These are phyloP conservation scores for Delitschia confertaspora DNA, from an alignment of 495 filamentous ascomycete species.

Conservation along the genomic window DNA sequence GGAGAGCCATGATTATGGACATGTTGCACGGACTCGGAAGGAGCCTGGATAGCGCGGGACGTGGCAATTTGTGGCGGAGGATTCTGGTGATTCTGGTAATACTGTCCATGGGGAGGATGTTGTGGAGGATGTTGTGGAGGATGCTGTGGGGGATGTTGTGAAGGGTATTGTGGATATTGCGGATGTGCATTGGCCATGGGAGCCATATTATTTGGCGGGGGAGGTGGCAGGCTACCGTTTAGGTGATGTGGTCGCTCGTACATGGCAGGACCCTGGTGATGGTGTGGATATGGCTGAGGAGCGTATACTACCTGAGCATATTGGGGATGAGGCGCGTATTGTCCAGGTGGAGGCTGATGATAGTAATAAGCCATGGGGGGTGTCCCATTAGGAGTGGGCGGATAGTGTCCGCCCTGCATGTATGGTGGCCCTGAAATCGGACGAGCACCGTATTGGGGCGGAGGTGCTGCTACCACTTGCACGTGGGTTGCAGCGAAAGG, in stretches of 20 bases:
- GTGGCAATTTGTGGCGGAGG: not conserved
- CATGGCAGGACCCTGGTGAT: conserved; percentile 20
- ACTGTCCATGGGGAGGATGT: conserved; percentile 2
- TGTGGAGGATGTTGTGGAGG: conserved; percentile 10
- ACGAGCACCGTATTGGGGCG: conserved; percentile 18
- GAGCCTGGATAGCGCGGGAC: not conserved
- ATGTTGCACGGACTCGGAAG: not conserved
- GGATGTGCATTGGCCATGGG: conserved; percentile 2
- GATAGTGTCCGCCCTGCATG: not conserved
- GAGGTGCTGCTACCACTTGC: conserved; percentile 38
- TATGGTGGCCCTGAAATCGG: conserved; percentile 2
- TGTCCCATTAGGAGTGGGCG: conserved; percentile 17
- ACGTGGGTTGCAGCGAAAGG: conserved; percentile 46
- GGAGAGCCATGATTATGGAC: conserved; percentile 1
- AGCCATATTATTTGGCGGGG: conserved; percentile 23
- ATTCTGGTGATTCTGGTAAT: conserved; percentile 1
- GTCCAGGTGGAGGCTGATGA: conserved; percentile 2
- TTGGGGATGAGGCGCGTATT: conserved; percentile 23
- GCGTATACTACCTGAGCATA: conserved; percentile 29
- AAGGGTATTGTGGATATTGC: not conserved
- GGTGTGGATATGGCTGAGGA: conserved; percentile 12
- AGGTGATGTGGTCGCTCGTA: conserved; percentile 31
- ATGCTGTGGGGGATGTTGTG: conserved; percentile 5
- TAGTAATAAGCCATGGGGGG: conserved; percentile 18
- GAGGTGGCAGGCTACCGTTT: conserved; percentile 25